Evolutionary conservation across 139 green algal genomes (phyloP).

Genomic region (Chlorella sp.): DNA sequence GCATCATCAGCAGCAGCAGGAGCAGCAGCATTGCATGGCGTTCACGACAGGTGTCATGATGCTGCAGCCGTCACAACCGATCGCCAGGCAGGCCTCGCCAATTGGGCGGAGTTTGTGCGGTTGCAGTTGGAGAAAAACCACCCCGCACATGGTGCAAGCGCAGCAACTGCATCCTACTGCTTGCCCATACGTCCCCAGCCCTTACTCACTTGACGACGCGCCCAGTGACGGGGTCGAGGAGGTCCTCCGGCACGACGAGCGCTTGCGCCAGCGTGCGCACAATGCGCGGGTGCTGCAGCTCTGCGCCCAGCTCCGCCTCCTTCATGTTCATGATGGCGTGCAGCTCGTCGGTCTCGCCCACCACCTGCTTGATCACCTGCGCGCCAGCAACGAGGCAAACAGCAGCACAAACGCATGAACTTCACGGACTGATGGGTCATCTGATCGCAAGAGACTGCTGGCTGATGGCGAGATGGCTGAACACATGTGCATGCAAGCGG

Average conservation of each 20-base stretch:
- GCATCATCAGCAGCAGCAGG: neutral
- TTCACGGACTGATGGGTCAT: no score
- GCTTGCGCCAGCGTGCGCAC: neutral
- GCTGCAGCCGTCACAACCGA: neutral
- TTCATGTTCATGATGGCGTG: neutral
- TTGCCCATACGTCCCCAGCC: neutral
- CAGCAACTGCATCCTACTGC: neutral
- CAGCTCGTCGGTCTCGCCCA: neutral
- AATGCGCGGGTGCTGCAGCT: neutral
- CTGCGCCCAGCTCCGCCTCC: neutral
- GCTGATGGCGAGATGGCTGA: neutral
- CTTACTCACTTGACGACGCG: neutral
- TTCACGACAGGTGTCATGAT: neutral
- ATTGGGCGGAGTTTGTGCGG: neutral
- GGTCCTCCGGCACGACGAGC: neutral
- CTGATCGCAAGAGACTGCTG: neutral
- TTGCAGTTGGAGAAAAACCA: no score
- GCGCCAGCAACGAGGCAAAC: neutral
- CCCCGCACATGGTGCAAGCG: neutral
- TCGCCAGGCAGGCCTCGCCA: neutral
- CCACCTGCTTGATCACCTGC: neutral
- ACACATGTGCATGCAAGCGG: neutral
- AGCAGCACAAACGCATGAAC: neutral
- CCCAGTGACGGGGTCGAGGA: neutral
- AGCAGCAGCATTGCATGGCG: neutral